Evolutionary conservation across 345 rosid genomes (phyloP).

Genomic region (Carallia pectinifolia): DNA sequence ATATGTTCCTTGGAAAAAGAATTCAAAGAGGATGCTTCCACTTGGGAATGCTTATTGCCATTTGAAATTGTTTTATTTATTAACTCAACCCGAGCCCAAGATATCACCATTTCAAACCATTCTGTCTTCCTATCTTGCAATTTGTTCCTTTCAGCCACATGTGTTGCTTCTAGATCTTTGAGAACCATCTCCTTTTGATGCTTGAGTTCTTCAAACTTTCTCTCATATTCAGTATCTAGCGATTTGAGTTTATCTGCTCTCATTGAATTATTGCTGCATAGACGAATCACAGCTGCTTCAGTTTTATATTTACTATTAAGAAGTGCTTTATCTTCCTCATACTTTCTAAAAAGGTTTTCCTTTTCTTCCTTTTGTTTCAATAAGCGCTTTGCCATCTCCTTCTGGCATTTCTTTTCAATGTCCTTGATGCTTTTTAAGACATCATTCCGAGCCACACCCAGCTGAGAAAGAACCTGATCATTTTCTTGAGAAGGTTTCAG

Average conservation of each 20-base stretch:
- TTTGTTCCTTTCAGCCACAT: conserved; percentile 39
- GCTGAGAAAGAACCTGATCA: conserved; percentile 29
- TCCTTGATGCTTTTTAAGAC: conserved; percentile 40
- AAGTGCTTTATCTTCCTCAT: conserved; percentile 42
- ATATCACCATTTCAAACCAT: conserved; percentile 45
- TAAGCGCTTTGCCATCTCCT: conserved; percentile 44
- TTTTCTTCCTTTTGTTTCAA: conserved; percentile 44
- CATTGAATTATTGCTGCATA: conserved; percentile 31
- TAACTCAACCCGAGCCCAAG: conserved; percentile 47
- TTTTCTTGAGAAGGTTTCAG: conserved; percentile 30
- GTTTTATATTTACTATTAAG: conserved; percentile 43
- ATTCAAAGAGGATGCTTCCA: conserved; percentile 18
- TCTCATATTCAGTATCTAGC: conserved; percentile 45
- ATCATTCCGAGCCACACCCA: conserved; percentile 45
- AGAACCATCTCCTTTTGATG: conserved; percentile 31
- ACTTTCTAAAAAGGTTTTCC: conserved; percentile 35
- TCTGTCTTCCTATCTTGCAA: conserved; percentile 41
- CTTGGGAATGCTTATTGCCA: conserved; percentile 24
- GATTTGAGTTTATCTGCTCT: conserved; percentile 43
- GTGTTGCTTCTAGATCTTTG: conserved; percentile 41
- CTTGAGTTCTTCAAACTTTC: conserved; percentile 41
- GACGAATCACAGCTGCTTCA: conserved; percentile 54
- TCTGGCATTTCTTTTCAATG: conserved; percentile 48
- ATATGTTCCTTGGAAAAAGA: conserved; percentile 22
- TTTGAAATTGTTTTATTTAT: conserved; percentile 19